phyloP scores from a whole-genome alignment of 768 basidiomycete species.

The Boletus edulis region DNA sequence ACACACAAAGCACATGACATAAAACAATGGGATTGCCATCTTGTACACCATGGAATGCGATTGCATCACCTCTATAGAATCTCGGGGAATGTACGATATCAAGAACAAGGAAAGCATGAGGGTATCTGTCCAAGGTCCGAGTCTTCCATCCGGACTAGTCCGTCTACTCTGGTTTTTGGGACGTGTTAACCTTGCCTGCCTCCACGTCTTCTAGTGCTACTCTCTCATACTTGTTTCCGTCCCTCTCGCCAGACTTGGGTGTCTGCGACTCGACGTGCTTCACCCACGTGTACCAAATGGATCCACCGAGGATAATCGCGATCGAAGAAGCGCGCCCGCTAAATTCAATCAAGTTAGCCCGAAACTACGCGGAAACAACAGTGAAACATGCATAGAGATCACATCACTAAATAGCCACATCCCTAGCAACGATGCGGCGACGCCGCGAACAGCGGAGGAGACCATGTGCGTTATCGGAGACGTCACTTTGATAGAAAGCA shows the following conservation, averaged over 20 bases:
- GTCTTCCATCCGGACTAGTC: not conserved
- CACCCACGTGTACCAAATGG: constrained; percentile 85
- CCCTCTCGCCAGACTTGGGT: constrained; percentile 29
- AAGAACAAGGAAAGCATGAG: not conserved
- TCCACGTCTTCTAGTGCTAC: constrained; percentile 66
- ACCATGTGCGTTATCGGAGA: constrained; percentile 98
- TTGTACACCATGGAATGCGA: not conserved
- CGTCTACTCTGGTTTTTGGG: constrained; percentile 30
- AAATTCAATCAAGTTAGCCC: constrained; percentile 6
- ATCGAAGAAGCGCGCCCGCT: constrained; percentile 85
- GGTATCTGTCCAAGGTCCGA: constrained; percentile 16
- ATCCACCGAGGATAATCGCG: constrained; percentile 75
- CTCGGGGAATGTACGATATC: constrained; percentile 6
- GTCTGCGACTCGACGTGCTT: constrained; percentile 69
- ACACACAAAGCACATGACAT: not conserved
- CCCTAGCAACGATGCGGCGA: constrained; percentile 83
- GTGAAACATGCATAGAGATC: constrained; percentile 58
- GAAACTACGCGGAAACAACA: not conserved
- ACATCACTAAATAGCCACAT: constrained; percentile 80
- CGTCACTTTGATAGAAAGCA: constrained; percentile 95
- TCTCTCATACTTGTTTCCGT: constrained; percentile 49
- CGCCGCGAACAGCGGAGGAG: constrained; percentile 92
- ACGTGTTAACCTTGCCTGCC: constrained; percentile 35
- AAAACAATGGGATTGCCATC: not conserved
- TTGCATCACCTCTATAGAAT: constrained; percentile 12